Conservation (phyloP, 208 protist genomes). For the Tetramitus jugosus region DNA sequence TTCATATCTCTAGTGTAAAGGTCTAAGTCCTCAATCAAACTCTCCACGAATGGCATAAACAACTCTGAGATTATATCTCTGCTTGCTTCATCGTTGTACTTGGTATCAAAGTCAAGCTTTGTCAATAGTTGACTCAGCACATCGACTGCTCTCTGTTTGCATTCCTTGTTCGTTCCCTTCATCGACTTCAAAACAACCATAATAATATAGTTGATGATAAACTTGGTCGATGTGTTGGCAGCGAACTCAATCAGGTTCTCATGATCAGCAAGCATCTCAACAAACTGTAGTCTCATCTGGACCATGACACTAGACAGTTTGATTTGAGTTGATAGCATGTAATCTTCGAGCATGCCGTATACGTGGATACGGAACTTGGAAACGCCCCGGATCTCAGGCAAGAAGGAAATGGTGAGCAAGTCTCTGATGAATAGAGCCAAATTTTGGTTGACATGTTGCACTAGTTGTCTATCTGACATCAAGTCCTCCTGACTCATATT, state of each 20-base stretch:
- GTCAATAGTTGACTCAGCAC: neutral
- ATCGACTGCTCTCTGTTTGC: neutral
- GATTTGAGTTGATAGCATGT: neutral
- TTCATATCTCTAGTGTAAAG: too few species aligned
- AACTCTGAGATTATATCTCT: slow-evolving; percentile 9
- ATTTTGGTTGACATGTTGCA: neutral
- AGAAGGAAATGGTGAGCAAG: neutral
- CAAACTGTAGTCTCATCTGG: neutral
- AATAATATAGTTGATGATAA: too few species aligned
- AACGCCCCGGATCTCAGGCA: too few species aligned
- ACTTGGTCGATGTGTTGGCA: too few species aligned
- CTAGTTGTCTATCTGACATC: too few species aligned
- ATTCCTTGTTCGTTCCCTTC: too few species aligned
- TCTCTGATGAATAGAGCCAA: slow-evolving; percentile 18
- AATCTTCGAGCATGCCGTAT: neutral
- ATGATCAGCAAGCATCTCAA: neutral
- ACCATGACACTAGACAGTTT: neutral
- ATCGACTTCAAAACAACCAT: too few species aligned
- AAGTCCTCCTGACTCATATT: too few species aligned
- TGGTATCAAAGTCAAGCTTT: neutral
- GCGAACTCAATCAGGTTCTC: too few species aligned
- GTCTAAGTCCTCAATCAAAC: neutral
- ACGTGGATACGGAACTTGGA: neutral
- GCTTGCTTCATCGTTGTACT: neutral
- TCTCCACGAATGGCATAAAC: neutral